A percentile compares a stretch with the other conserved stretches of the same genome.
These are phyloP conservation scores for Rosa chinensis DNA, from an alignment of 306 rosid genomes.

Conservation along the genomic window DNA sequence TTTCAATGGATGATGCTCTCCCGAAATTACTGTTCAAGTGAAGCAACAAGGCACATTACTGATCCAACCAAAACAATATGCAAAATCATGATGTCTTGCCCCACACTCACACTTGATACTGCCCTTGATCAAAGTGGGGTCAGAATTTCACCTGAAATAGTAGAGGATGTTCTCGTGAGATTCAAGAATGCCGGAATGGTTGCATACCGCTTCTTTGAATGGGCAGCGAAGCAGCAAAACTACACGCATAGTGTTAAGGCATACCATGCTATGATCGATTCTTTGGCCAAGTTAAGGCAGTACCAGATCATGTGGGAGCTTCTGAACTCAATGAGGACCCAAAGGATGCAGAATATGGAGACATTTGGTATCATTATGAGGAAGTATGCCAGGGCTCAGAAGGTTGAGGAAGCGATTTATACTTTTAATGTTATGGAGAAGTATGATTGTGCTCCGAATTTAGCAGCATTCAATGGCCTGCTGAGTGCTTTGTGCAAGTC, in stretches of 20 bases:
- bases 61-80: conserved; percentile 53
- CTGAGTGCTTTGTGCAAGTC: conserved; percentile 80
- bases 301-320: conserved; percentile 87
- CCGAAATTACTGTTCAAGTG: conserved; percentile 37
- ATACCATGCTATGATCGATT: conserved; percentile 72
- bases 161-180: conserved; percentile 60
- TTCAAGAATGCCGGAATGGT: conserved; percentile 85
- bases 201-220: conserved; percentile 72
- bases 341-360: conserved; percentile 66
- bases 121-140: conserved; percentile 78
- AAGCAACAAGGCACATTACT: conserved; percentile 32
- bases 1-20: conserved; percentile 22
- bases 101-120: conserved; percentile 51
- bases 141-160: conserved; percentile 62
- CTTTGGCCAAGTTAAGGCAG: conserved; percentile 81
- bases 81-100: conserved; percentile 62
- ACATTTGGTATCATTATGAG: conserved; percentile 88
- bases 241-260: conserved; percentile 59
- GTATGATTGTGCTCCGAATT: conserved; percentile 52
- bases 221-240: conserved; percentile 66
- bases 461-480: conserved; percentile 75
- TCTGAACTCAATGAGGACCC: conserved; percentile 66
- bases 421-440: conserved; percentile 85
- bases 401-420: conserved; percentile 78
- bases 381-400: conserved; percentile 77